Base-by-base conservation (phyloP, 2,329 filamentous ascomycete genomes). In the Pezicula rhizophila region DNA sequence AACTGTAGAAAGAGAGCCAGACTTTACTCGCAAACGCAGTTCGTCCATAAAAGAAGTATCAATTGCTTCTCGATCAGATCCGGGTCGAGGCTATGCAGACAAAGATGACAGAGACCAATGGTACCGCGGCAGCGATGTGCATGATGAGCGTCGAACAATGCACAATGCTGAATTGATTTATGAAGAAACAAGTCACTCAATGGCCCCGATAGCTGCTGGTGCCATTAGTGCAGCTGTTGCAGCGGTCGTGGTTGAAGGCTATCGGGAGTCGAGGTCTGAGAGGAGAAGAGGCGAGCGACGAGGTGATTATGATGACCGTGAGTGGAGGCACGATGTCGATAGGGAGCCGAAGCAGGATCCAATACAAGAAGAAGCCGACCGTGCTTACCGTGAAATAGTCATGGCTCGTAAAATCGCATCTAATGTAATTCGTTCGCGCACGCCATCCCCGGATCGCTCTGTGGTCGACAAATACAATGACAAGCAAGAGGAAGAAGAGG, bases 301-400 rank as follows among this genome's bases (percentile, higher is more conserved):
- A 6, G 45, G 35, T 15, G 34, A 58, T 7, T 53, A 60, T 28
- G 58, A 62, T 18, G 57, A 62, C 28, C 44, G 53, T 15, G 53
- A 56, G n/a, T 49, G 45, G 20, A 53, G 52, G 17, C 48, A 57
- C 14, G 42, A 44, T 34, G 48, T 55, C 31, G 42, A 55, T 10
- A 50, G 49, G 26, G 54, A 56, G 40, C 41, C 47, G 34, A 52
- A 49, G 54, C 54, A 62, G 45, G 76, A 80, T 50, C 54, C 62
- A 11, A 69, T 83, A 17, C 77, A 78, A 61, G 77, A 79, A 54
- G 73, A 79, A 52, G 80, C 79, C 26, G 71, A 84, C 59, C 68
- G 70, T 48, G 72, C 74, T 50, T 84, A 83, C 55, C 78, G 79
- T 48, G 74, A 80, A 60, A 70, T 71, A 34, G 69, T 69, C 20